These are phyloP conservation scores for Leucocoprinus sp. DNA, from an alignment of 768 basidiomycete species.

Conservation along the genomic window DNA sequence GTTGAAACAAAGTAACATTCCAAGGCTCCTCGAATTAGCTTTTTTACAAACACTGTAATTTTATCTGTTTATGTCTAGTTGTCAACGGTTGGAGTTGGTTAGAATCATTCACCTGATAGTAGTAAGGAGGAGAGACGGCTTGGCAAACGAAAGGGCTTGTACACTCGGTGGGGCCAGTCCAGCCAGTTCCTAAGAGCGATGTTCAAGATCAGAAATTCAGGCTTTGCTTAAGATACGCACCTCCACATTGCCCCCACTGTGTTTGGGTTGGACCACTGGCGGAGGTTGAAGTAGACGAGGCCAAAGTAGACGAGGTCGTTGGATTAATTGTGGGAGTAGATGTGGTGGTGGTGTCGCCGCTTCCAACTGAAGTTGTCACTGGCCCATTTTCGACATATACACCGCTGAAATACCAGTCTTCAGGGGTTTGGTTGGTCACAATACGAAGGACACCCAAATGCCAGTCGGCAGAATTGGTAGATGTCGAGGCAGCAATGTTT, in stretches of 20 bases:
- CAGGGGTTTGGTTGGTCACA: conserved; percentile 34
- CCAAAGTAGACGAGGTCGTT: no score
- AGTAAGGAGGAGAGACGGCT: conserved; percentile 43
- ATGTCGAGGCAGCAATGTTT: conserved; percentile 40
- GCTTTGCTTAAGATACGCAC: conserved; percentile 17
- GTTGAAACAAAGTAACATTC: conserved; percentile 8
- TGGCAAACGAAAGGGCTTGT: conserved; percentile 33
- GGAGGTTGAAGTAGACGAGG: conserved; percentile 25
- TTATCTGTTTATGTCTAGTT: not conserved
- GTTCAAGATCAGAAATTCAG: not conserved
- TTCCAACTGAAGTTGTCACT: conserved; percentile 45
- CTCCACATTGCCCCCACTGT: conserved; percentile 48
- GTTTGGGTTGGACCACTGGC: conserved; percentile 30
- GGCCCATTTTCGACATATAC: conserved; percentile 54
- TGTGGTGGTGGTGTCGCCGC: conserved; percentile 18
- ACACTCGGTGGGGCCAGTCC: conserved; percentile 39
- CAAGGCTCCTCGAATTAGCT: not conserved
- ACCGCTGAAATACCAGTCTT: conserved; percentile 54
- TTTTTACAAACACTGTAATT: conserved; percentile 14
- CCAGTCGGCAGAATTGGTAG: conserved; percentile 53
- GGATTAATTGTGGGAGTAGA: conserved; percentile 18
- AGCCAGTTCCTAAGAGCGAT: conserved; percentile 28
- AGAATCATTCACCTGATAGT: conserved; percentile 36
- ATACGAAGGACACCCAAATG: conserved; percentile 56
- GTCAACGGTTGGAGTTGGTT: not conserved